These are phyloP conservation scores for Dichotomocladium elegans DNA, from an alignment of 371 early-diverging fungal species.

Conservation along the genomic window DNA sequence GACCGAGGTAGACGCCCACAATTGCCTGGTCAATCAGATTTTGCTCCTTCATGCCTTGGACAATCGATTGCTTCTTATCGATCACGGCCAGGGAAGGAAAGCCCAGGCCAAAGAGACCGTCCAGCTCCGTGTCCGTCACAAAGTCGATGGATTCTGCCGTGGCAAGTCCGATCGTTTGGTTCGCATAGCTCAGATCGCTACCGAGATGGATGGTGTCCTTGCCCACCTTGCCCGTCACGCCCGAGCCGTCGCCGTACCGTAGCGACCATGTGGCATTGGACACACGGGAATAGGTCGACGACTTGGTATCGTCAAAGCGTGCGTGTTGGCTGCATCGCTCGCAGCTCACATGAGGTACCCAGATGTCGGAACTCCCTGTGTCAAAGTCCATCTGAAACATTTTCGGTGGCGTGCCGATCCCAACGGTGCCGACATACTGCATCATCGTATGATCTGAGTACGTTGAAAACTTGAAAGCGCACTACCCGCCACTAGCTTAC, in stretches of 20 bases:
- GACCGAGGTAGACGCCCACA: conserved; percentile 35
- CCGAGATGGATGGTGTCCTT: conserved; percentile 42
- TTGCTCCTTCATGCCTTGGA: conserved; percentile 17
- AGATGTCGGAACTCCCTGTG: conserved; percentile 54
- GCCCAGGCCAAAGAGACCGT: conserved; percentile 56
- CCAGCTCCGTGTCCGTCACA: conserved; percentile 34
- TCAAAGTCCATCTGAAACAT: conserved; percentile 50
- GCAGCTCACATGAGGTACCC: conserved; percentile 42
- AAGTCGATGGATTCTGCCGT: conserved; percentile 23
- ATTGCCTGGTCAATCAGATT: conserved; percentile 21
- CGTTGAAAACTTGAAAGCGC: background rate
- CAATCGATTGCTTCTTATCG: conserved; percentile 19
- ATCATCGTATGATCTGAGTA: background rate
- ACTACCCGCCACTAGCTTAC: conserved; percentile 9
- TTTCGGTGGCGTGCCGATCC: conserved; percentile 55
- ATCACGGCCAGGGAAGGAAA: conserved; percentile 41
- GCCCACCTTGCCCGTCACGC: conserved; percentile 37
- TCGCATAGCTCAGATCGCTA: conserved; percentile 4
- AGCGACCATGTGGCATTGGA: conserved; percentile 29
- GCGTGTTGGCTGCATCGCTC: conserved; percentile 20
- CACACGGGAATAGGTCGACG: conserved; percentile 2
- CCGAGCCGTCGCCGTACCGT: conserved; percentile 52
- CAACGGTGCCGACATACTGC: conserved; percentile 52
- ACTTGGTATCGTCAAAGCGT: conserved; percentile 22
- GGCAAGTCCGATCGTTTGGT: conserved; percentile 35